Conservation (phyloP, 352 stramenopile genomes). For the Globisporangium cylindrosporum region DNA sequence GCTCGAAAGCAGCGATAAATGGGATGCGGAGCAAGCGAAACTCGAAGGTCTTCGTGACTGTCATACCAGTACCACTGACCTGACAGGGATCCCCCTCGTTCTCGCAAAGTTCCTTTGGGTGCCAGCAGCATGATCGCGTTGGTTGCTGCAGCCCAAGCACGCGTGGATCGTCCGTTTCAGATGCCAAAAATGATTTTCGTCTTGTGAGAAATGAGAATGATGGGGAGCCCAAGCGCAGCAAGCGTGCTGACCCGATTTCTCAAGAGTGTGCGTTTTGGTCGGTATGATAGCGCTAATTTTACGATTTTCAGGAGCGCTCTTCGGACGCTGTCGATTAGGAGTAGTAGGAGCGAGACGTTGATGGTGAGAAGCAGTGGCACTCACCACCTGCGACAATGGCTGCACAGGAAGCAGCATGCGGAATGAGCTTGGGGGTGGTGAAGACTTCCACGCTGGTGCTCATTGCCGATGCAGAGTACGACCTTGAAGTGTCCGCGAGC, state of each 20-base stretch:
- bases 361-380: neutral
- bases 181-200: neutral
- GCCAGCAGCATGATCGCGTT: conserved; percentile 3
- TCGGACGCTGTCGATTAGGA: neutral
- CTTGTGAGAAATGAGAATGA: neutral
- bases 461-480: conserved; percentile 28
- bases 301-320: neutral
- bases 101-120: neutral
- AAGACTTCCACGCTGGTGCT: conserved; percentile 32
- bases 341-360: neutral
- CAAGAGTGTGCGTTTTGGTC: neutral
- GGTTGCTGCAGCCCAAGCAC: neutral
- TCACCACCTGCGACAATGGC: conserved; percentile 10
- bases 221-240: neutral
- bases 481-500: conserved; percentile 21
- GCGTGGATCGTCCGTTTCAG: neutral
- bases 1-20: neutral
- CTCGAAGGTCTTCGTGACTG: neutral
- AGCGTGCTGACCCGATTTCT: neutral
- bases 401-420: neutral
- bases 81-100: neutral
- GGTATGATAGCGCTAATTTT: neutral
- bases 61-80: neutral
- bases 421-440: neutral
- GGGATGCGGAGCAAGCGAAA: neutral